Conservation (phyloP, 768 basidiomycete species). For the Serendipita sp. region DNA sequence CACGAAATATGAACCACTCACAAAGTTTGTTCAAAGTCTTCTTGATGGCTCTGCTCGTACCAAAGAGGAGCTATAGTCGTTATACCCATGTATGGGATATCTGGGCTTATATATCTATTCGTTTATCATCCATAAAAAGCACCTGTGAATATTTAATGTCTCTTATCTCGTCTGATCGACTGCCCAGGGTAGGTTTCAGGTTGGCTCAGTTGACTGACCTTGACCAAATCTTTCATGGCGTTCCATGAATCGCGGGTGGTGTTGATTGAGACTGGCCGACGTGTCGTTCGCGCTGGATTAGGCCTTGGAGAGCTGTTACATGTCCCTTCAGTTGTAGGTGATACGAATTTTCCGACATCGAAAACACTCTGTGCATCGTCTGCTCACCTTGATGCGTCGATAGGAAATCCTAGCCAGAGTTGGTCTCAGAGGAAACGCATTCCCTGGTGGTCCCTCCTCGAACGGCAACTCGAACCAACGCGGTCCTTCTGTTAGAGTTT, state of each 20-base stretch:
- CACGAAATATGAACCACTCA: conserved; percentile 57
- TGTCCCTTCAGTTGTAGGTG: conserved; percentile 59
- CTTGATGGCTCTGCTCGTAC: conserved; percentile 36
- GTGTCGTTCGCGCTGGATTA: conserved; percentile 53
- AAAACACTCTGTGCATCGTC: conserved; percentile 5
- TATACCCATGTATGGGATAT: not conserved
- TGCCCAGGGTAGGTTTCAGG: not conserved
- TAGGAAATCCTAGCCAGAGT: conserved; percentile 72
- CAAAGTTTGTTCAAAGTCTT: conserved; percentile 55
- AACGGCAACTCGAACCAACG: conserved; percentile 13
- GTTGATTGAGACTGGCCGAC: conserved; percentile 63
- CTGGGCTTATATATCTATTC: not conserved
- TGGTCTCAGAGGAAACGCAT: conserved; percentile 37
- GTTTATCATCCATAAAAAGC: not conserved
- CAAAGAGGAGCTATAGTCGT: conserved; percentile 2
- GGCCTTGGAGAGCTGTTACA: conserved; percentile 69
- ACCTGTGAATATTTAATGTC: not conserved
- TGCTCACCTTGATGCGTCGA: not conserved
- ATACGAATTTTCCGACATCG: not conserved
- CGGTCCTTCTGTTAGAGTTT: conserved; percentile 34
- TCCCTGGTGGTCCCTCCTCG: not conserved
- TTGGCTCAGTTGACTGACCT: not conserved
- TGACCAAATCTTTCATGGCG: conserved; percentile 15
- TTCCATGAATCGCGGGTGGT: conserved; percentile 72
- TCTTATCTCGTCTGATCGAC: not conserved